Conservation (phyloP, 1,284 basidiomycete genomes). For the Malassezia obtusa region DNA sequence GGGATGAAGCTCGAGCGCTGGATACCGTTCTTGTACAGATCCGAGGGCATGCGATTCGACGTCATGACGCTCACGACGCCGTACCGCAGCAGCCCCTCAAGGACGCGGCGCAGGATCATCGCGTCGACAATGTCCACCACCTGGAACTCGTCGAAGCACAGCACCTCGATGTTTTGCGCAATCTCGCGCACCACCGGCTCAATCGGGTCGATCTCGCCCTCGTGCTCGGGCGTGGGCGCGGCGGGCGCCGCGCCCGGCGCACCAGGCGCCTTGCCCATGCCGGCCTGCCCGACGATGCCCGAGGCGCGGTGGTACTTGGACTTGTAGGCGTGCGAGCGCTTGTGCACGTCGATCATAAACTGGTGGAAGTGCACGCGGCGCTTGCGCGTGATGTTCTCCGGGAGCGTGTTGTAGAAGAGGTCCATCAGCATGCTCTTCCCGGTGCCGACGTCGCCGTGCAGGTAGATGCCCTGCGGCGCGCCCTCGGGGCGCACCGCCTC, state of each 20-base stretch:
- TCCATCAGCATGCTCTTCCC: constrained; percentile 97
- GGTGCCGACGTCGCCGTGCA: constrained; percentile 95
- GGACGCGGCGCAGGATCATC: constrained; percentile 83
- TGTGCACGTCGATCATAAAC: constrained; percentile 98
- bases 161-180: constrained; percentile 59
- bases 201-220: constrained; percentile 63
- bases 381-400: constrained; percentile 62
- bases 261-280: constrained; percentile 9
- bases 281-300: constrained; percentile 36
- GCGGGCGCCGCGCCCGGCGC: constrained; percentile 3
- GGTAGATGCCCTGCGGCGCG: constrained; percentile 78
- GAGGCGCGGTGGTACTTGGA: constrained; percentile 37
- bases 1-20: constrained; percentile 93
- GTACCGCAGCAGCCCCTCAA: constrained; percentile 72
- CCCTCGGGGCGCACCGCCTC: constrained; percentile 49
- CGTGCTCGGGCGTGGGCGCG: constrained; percentile 2
- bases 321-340: constrained; percentile 65
- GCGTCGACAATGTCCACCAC: constrained; percentile 98
- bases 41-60: constrained; percentile 93
- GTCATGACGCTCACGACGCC: constrained; percentile 93
- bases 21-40: constrained; percentile 97
- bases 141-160: constrained; percentile 99
- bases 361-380: constrained; percentile 75
- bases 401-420: constrained; percentile 78
- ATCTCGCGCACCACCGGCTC: constrained; percentile 78